These are phyloP conservation scores for Medicago truncatula DNA, from an alignment of 306 rosid species.

Conservation along the genomic window DNA sequence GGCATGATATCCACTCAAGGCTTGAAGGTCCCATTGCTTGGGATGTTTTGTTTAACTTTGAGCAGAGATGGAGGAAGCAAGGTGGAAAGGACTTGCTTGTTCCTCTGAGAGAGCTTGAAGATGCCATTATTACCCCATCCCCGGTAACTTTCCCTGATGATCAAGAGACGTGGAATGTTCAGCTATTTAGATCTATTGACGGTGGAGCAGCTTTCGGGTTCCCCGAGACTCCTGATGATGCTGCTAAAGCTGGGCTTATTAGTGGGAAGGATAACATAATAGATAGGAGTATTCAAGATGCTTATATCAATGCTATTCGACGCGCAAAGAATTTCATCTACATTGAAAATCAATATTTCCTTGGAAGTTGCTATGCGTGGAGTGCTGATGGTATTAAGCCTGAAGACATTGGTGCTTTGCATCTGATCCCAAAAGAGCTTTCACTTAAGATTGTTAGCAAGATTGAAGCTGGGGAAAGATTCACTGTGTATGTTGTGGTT, in stretches of 20 bases:
- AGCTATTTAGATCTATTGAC: slow-evolving; percentile 68
- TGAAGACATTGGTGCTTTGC: slow-evolving; percentile 67
- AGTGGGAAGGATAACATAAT: slow-evolving; percentile 74
- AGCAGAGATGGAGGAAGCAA: slow-evolving; percentile 77
- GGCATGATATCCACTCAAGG: slow-evolving; percentile 73
- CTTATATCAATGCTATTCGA: slow-evolving; percentile 70
- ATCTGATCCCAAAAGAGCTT: slow-evolving; percentile 68
- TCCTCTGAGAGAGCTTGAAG: slow-evolving; percentile 54
- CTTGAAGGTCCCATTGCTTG: slow-evolving; percentile 80
- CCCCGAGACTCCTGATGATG: slow-evolving; percentile 72
- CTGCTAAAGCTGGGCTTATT: slow-evolving; percentile 63
- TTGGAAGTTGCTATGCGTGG: slow-evolving; percentile 70
- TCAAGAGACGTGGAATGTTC: slow-evolving; percentile 71
- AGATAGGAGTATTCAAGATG: slow-evolving; percentile 72
- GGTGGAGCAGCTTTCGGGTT: slow-evolving; percentile 82
- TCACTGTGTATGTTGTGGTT: slow-evolving; percentile 64
- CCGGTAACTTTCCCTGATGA: slow-evolving; percentile 67
- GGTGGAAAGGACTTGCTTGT: slow-evolving; percentile 68
- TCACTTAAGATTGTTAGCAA: slow-evolving; percentile 68
- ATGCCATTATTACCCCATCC: slow-evolving; percentile 62
- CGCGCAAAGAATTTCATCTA: slow-evolving; percentile 70
- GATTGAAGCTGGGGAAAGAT: slow-evolving; percentile 78
- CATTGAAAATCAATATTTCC: slow-evolving; percentile 74
- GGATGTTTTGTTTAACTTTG: slow-evolving; percentile 73
- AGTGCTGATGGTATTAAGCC: slow-evolving; percentile 63